Conservation (phyloP, 108 stramenopile genomes). For the Nitzschia sp. region DNA sequence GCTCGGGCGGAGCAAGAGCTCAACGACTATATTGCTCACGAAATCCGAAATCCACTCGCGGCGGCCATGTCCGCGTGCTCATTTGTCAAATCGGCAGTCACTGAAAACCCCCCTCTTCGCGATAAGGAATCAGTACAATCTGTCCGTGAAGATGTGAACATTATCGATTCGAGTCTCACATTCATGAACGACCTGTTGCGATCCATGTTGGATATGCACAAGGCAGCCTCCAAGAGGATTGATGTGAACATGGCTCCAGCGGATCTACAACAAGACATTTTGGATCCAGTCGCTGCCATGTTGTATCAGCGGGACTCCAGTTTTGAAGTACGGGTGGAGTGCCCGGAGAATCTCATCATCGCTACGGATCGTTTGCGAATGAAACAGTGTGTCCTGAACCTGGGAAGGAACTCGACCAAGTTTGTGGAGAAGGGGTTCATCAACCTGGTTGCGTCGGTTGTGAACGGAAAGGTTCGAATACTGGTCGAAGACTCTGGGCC, state of each 20-base stretch:
- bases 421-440: conserved; percentile 54
- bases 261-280: conserved; percentile 48
- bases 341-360: conserved; percentile 35
- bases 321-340: conserved; percentile 29
- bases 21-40: conserved; percentile 42
- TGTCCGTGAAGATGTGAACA: conserved; percentile 37
- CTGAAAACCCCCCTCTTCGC: background rate
- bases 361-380: conserved; percentile 46
- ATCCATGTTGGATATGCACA: conserved; percentile 58
- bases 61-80: conserved; percentile 52
- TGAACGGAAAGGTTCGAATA: conserved; percentile 22
- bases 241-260: conserved; percentile 15
- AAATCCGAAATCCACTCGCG: conserved; percentile 27
- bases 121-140: background rate
- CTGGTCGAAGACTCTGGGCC: conserved; percentile 54
- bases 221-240: conserved; percentile 37
- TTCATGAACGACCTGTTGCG: conserved; percentile 52
- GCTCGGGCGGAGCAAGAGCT: conserved; percentile 51
- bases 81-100: conserved; percentile 37
- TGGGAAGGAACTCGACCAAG: conserved; percentile 41
- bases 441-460: conserved; percentile 33
- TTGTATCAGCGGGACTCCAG: conserved; percentile 23
- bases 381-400: conserved; percentile 59
- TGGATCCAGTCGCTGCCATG: conserved; percentile 45
- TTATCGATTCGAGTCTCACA: conserved; percentile 36